Evolutionary conservation across 129 eudicot genomes (phyloP), one percentile per base, ranked within the genome.

Genomic region (Deinandra increscens): DNA sequence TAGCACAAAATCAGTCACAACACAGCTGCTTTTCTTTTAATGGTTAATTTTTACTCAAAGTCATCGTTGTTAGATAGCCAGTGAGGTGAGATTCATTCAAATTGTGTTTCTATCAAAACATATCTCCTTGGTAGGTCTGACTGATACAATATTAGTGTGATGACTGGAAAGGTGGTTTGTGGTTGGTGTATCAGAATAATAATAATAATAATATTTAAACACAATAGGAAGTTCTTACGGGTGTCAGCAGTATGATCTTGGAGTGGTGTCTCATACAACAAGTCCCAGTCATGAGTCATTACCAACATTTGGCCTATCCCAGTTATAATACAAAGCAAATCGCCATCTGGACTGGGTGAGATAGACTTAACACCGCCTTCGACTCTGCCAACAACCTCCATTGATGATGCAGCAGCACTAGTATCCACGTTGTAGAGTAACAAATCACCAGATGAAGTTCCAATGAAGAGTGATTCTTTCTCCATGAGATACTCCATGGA

Each of bases 311-410:
- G 95, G 22, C 95, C 80, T 42, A 93, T 75, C 74, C 96, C 98
- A 64, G 96, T 83, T 44, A 90, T 59, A 69, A 93, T 73, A 56
- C 84, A 91, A 44, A 93, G 90, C 75, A 93, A 81, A 80, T 93
- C 96, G 77, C 98, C 98, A 87, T 89, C 98, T 13, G 98, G 98
- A 78, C 96, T 89, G 4, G 95, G 96, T 61, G 96, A 89, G 66
- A 93, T 74, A 78, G 89, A 81, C 85, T 82, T 87, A n/a, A 93
- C 91, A 23, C 98, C 98, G 33, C 96, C 98, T 76, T 93, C 96
- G 68, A 93, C 88, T 63, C 67, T 76, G 20, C 98, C 98, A 71
- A 93, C 98, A 71, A 78, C 78, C 70, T 93, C 98, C 37, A 88
- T 83, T 44, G n/a, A n/a, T n/a, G n/a, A n/a, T n/a, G n/a, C n/a